Evolutionary conservation across 345 rosid genomes (phyloP), one percentile per base, ranked within the genome.

Genomic region (Acer negundo): DNA sequence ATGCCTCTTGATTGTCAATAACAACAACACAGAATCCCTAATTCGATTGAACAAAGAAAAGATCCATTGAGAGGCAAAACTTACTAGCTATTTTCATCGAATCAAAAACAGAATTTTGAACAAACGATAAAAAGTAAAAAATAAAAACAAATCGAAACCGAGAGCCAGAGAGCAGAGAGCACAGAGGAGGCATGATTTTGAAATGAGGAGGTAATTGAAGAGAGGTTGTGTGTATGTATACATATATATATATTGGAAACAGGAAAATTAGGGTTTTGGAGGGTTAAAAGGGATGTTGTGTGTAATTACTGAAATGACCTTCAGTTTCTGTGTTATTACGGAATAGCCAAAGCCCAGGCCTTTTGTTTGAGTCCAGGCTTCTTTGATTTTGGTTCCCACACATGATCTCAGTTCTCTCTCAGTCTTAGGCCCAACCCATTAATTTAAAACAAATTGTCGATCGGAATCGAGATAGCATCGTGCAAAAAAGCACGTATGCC

Each of bases 21-120:
- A 46, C 3, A 6, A 46, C 2, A 23, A 35, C n/a, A 0, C 69
- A 28, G 77, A 73, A 75, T 78, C 90, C 76, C 56, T 6, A 62
- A 72, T 69, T 68, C 67, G 20, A 15, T 7, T 13, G 13, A 24
- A 35, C 42, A 79, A 75, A 40, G 22, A 62, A 67, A 10, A 78
- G 78, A 61, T 40, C 73, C 81, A 1, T n/a, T 2, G 13, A 75
- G 86, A 85, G 86, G 83, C 86, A 62, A 55, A 19, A 19, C 13
- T 42, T 44, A 47, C 17, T 62, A 17, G 35, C 3, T 64, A 31
- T 3, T 24, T 28, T 47, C 16, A 19, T 35, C 6, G 38, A 35
- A 35, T 4, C 38, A 0, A 42, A 42, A 42, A 42, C 46, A 42
- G 1, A 7, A 7, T 4, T 42, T 42, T 42, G 46, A 42, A 7